Evolutionary conservation across 768 basidiomycete genomes (phyloP).

Genomic region (Trametes sanguinea): DNA sequence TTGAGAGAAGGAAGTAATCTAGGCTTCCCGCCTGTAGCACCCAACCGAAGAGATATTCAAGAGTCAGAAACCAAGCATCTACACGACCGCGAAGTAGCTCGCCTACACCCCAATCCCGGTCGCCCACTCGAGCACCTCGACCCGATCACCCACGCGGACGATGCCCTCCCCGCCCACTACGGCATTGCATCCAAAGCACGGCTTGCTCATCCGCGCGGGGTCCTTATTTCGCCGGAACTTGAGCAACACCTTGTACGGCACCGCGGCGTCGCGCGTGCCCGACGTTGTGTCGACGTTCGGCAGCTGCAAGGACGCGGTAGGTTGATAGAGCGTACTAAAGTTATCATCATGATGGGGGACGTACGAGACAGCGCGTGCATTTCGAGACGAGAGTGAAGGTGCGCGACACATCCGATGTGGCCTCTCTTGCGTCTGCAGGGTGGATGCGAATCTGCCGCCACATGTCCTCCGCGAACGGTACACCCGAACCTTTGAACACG

Average conservation of each 20-base stretch:
- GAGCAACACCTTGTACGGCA: conserved; percentile 75
- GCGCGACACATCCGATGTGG: conserved; percentile 23
- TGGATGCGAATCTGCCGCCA: conserved; percentile 63
- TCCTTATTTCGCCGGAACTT: conserved; percentile 69
- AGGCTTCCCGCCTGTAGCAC: too few relatives aligned
- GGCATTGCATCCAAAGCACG: conserved; percentile 72
- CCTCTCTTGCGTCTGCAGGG: conserved; percentile 14
- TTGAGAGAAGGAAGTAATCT: too few relatives aligned
- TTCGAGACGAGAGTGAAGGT: conserved; percentile 62
- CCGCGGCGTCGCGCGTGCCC: conserved; percentile 67
- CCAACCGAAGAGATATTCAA: too few relatives aligned
- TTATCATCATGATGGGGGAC: conserved; percentile 25
- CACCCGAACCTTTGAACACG: conserved; percentile 60
- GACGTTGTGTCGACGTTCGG: conserved; percentile 71
- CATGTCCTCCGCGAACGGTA: conserved; percentile 71
- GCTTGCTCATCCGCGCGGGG: conserved; percentile 45
- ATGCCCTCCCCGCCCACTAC: conserved; percentile 52
- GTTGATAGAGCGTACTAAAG: neutral
- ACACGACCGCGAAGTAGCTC: too few relatives aligned
- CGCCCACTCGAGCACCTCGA: conserved; percentile 38
- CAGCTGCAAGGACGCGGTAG: conserved; percentile 44
- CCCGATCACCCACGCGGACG: conserved; percentile 61
- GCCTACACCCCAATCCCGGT: conserved; percentile 20
- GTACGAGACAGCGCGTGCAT: conserved; percentile 72
- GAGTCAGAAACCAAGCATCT: too few relatives aligned